A percentile compares a stretch with the other conserved stretches of the same genome.
phyloP scores from a whole-genome alignment of 768 basidiomycete species.

The Tephrocybe sp. region DNA sequence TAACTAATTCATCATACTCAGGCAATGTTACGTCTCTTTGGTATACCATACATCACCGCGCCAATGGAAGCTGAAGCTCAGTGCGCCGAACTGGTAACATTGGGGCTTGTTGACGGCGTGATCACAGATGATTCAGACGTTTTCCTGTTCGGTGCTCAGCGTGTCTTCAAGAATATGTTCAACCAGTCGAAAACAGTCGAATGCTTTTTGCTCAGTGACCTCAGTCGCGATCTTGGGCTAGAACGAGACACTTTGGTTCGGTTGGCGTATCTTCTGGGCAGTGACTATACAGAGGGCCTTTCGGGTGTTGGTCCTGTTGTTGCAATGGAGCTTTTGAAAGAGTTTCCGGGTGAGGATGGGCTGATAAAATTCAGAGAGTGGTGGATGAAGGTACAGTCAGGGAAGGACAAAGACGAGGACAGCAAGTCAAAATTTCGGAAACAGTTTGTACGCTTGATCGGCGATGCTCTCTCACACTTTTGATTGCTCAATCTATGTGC shows the following conservation, averaged over 20 bases:
- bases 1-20: neutral
- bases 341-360: constrained; percentile 87
- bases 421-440: constrained; percentile 75
- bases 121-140: constrained; percentile 99
- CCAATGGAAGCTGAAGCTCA: constrained; percentile 99
- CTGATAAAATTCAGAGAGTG: constrained; percentile 87
- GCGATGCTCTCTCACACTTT: neutral
- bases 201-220: constrained; percentile 84
- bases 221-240: constrained; percentile 84
- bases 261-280: constrained; percentile 92
- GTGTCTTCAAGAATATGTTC: constrained; percentile 99
- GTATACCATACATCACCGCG: constrained; percentile 97
- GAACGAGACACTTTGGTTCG: constrained; percentile 84
- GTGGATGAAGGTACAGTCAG: constrained; percentile 93
- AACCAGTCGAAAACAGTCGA: constrained; percentile 99
- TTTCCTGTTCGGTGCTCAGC: constrained; percentile 92
- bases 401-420: constrained; percentile 77
- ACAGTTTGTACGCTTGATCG: constrained; percentile 65
- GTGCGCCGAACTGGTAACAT: constrained; percentile 85
- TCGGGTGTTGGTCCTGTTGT: constrained; percentile 93
- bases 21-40: constrained; percentile 91
- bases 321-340: constrained; percentile 92
- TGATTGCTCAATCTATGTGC: constrained; percentile 11
- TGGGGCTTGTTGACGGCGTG: constrained; percentile 92
- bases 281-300: constrained; percentile 94